A percentile compares a stretch with the other conserved stretches of the same genome.
Conservation (phyloP, 805 yeast species). For the Metschnikowia orientalis region DNA sequence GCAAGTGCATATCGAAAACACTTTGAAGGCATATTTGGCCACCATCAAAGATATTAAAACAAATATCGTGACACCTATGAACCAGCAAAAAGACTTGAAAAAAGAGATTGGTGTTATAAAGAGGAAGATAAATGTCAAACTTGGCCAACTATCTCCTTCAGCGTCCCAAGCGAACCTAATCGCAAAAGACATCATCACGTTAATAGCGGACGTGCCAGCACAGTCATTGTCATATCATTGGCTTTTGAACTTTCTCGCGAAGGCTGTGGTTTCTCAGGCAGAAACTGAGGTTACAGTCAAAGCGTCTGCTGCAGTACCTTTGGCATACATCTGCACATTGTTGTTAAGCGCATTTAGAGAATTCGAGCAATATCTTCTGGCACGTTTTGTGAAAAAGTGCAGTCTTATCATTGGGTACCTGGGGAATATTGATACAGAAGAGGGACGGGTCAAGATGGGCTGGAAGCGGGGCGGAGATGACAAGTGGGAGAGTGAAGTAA, state of each 20-base stretch:
- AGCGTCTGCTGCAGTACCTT: conserved; percentile 72
- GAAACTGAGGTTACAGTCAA: conserved; percentile 85
- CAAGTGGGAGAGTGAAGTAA: conserved; percentile 58
- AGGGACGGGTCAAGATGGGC: conserved; percentile 83
- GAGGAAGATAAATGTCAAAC: conserved; percentile 77
- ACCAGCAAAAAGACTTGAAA: conserved; percentile 47
- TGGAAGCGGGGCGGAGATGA: conserved; percentile 57
- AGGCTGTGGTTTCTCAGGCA: conserved; percentile 84
- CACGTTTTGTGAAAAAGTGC: conserved; percentile 87
- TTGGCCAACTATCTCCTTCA: conserved; percentile 87
- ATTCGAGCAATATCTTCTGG: conserved; percentile 54
- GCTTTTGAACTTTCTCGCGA: conserved; percentile 78
- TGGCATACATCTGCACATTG: conserved; percentile 60
- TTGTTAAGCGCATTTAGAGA: conserved; percentile 48
- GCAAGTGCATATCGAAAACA: conserved; percentile 35
- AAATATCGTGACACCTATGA: conserved; percentile 53
- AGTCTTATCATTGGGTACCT: conserved; percentile 83
- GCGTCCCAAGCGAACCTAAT: conserved; percentile 52
- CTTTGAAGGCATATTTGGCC: conserved; percentile 45
- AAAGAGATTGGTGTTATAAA: conserved; percentile 55
- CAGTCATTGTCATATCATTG: conserved; percentile 56
- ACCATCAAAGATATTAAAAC: conserved; percentile 56
- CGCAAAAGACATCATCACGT: conserved; percentile 44
- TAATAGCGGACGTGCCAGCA: conserved; percentile 46
- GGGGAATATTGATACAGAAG: conserved; percentile 71